Conservation (phyloP, 73 alveolate genomes). For the Stentor coeruleus region DNA sequence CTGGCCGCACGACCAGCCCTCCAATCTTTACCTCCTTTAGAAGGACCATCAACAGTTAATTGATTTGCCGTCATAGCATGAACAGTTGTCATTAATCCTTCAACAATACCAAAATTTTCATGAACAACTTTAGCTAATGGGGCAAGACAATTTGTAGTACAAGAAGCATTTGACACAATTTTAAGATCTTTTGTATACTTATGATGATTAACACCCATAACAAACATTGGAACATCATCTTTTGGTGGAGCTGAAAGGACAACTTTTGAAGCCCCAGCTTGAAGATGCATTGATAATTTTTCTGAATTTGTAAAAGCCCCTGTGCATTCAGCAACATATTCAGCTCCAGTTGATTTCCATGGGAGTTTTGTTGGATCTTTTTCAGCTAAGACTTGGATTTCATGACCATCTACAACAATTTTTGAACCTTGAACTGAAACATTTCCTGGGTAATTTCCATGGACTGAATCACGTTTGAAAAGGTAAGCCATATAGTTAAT, state of each 20-base stretch:
- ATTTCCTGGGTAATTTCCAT: neutral
- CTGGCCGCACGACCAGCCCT: constrained; percentile 97
- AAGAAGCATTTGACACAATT: neutral
- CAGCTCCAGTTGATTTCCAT: neutral
- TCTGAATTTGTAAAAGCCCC: neutral
- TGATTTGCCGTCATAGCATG: constrained; percentile 91
- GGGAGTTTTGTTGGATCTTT: neutral
- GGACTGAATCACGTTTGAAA: neutral
- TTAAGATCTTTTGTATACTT: neutral
- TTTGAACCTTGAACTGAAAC: neutral
- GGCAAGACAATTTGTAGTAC: neutral
- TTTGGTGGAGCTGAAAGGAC: neutral
- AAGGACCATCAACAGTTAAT: constrained; percentile 88
- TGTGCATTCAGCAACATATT: neutral
- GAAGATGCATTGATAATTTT: neutral
- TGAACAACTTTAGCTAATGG: constrained; percentile 49
- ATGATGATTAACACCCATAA: neutral
- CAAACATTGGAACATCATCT: neutral
- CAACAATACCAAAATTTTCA: constrained; percentile 26
- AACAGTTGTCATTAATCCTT: constrained; percentile 89
- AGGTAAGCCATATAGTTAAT: neutral
- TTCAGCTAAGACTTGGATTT: neutral
- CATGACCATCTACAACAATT: neutral
- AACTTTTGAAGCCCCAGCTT: neutral
- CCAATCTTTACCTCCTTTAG: constrained; percentile 96